These are phyloP conservation scores for Filobasidium wieringae DNA, from an alignment of 768 basidiomycete species.

Conservation along the genomic window DNA sequence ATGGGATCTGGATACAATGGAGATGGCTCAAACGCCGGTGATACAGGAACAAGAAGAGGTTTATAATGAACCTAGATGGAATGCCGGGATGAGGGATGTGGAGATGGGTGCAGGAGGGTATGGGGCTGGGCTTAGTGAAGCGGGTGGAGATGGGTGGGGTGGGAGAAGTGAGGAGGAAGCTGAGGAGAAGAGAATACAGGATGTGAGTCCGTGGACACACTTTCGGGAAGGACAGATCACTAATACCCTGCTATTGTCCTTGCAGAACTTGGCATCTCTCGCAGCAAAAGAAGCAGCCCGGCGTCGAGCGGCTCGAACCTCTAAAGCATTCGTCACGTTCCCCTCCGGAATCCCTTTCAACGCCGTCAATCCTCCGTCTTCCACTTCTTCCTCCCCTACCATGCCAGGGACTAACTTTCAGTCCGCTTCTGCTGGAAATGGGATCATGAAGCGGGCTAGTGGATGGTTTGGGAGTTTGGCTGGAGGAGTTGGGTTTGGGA, in stretches of 20 bases:
- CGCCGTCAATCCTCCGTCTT: slow-evolving; percentile 1
- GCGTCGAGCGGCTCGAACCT: slow-evolving; percentile 15
- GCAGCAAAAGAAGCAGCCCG: slow-evolving; percentile 14
- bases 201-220: slow-evolving; percentile 4
- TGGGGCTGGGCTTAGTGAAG: neutral
- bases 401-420: neutral
- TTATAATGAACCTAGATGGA: neutral
- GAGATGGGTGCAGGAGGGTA: neutral
- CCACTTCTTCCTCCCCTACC: neutral
- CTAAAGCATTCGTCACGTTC: neutral
- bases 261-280: slow-evolving; percentile 13
- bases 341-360: neutral
- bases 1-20: neutral
- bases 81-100: neutral
- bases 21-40: neutral
- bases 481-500: neutral
- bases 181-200: slow-evolving; percentile 16
- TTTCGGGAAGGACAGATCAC: neutral
- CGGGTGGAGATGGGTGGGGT: neutral
- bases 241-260: neutral
- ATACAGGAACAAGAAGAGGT: neutral
- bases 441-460: neutral
- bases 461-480: slow-evolving; percentile 12
- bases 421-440: neutral
- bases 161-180: slow-evolving; percentile 11